Conservation (phyloP, 2,329 filamentous ascomycete species). For the Zalaria obscura region DNA sequence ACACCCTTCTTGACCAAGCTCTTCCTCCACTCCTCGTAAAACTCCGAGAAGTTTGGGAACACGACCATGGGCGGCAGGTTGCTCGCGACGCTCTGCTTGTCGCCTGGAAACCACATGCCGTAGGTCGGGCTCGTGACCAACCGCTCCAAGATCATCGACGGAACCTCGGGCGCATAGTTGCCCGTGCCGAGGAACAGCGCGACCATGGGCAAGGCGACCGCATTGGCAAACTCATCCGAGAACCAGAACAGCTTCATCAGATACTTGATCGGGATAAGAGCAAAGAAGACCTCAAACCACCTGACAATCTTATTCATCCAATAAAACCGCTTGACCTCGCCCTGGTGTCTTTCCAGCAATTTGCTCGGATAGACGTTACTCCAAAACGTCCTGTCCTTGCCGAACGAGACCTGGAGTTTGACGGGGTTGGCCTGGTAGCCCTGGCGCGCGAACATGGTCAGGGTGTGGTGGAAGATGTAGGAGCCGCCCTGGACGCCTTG, state of each 20-base stretch:
- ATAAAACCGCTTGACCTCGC: constrained; percentile 41
- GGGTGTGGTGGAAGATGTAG: constrained; percentile 54
- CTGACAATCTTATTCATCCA: constrained; percentile 42
- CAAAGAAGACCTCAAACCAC: constrained; percentile 46
- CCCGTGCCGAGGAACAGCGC: constrained; percentile 63
- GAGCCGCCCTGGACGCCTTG: constrained; percentile 50
- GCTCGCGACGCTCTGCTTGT: constrained; percentile 31
- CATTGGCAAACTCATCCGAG: constrained; percentile 54
- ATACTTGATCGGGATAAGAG: constrained; percentile 46
- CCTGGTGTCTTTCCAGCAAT: constrained; percentile 39
- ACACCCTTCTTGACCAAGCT: constrained; percentile 42
- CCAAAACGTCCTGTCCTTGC: constrained; percentile 50
- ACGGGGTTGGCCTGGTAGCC: constrained; percentile 43
- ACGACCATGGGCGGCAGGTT: constrained; percentile 45
- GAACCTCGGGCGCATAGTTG: constrained; percentile 59
- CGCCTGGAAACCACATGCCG: constrained; percentile 43
- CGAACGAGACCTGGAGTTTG: constrained; percentile 48
- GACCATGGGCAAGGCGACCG: constrained; percentile 56
- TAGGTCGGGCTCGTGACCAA: constrained; percentile 39
- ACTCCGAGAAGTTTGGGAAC: constrained; percentile 47
- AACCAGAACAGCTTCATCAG: constrained; percentile 57
- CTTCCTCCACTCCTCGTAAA: constrained; percentile 46
- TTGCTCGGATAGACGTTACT: constrained; percentile 50
- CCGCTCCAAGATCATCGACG: constrained; percentile 47
- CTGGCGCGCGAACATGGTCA: constrained; percentile 48